phyloP scores from a whole-genome alignment of 2,329 filamentous ascomycete genomes.

The Xylariaceae sp. region DNA sequence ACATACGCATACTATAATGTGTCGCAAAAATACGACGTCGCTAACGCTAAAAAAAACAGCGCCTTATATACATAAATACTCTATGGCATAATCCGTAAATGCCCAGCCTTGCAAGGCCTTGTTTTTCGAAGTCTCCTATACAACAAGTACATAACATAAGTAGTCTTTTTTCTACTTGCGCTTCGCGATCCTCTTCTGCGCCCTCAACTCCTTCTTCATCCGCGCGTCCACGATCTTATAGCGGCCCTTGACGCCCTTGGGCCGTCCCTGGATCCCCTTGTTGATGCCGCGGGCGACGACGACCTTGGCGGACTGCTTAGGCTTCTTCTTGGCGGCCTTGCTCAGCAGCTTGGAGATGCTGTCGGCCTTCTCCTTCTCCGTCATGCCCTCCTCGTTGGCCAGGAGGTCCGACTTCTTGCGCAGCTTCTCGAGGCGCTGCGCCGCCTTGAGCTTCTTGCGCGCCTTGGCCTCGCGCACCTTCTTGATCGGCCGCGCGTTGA shows the following conservation, averaged over 20 bases:
- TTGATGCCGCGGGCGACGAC: constrained; percentile 87
- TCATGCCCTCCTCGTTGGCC: constrained; percentile 86
- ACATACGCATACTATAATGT: too few relatives aligned
- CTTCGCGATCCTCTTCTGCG: constrained; percentile 77
- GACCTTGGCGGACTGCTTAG: constrained; percentile 77
- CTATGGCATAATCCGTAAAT: too few relatives aligned
- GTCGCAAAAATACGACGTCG: too few relatives aligned
- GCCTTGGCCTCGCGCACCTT: constrained; percentile 97
- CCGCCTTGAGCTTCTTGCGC: constrained; percentile 95
- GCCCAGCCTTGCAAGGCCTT: too few relatives aligned
- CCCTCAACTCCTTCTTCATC: constrained; percentile 94
- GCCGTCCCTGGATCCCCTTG: constrained; percentile 81
- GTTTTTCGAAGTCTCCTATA: too few relatives aligned
- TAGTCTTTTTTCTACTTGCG: too few relatives aligned
- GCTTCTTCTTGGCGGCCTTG: constrained; percentile 84
- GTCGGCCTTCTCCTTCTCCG: constrained; percentile 92
- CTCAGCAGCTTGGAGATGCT: constrained; percentile 81
- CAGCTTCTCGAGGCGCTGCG: constrained; percentile 87
- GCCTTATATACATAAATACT: too few relatives aligned
- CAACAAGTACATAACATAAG: too few relatives aligned
- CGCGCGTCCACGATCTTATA: constrained; percentile 97
- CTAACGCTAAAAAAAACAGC: too few relatives aligned
- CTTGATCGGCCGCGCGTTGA: constrained; percentile 97
- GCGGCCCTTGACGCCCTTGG: constrained; percentile 88
- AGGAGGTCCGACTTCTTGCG: constrained; percentile 96